Evolutionary conservation across 192 early-diverging fungal genomes (phyloP), one percentile per base, ranked within the genome.

Genomic region (Kappamyces sp.): DNA sequence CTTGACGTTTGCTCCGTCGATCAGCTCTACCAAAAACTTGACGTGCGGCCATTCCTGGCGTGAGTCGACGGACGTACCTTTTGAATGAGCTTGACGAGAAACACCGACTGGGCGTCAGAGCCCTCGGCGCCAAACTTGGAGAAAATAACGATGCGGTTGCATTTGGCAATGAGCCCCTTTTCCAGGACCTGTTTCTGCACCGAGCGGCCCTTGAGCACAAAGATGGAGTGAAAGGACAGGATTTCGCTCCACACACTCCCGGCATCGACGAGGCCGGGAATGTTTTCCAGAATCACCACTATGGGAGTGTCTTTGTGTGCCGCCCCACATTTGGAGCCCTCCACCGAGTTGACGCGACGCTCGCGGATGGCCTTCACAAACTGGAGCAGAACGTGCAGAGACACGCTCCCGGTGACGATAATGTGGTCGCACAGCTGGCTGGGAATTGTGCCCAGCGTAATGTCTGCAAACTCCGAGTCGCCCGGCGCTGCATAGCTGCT

Each of bases 51-150:
- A 80, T 71, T 80, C 74, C 74, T 76, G 42, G 8, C 3, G 38
- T 67, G 40, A 50, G 5, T 52, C 34, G 38, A 55, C 46, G 2
- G 54, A n/a, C 49, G 12, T 59, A 72, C 74, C 51, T 67, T 60
- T 53, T 80, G 74, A 10, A 80, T 50, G 72, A 80, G 71, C 59
- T 80, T 76, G 33, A 80, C 66, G 8, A 80, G 72, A 40, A 80
- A 80, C 5, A 80, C 65, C 3, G 74, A 71, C 37, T 71, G 73
- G 1, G 74, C 78, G 55, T 80, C 78, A 66, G 38, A 49, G 49
- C 44, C 51, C 1, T 55, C 34, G 3, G 60, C 49, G 2, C 51
- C 51, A 31, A 60, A 62, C 53, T 72, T 74, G 2, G 72, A 43
- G 60, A 79, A 74, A 33, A 80, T 74, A 9, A 80, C 72, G 13